phyloP scores from a whole-genome alignment of 805 yeast genomes.

The Wickerhamomyces alni region DNA sequence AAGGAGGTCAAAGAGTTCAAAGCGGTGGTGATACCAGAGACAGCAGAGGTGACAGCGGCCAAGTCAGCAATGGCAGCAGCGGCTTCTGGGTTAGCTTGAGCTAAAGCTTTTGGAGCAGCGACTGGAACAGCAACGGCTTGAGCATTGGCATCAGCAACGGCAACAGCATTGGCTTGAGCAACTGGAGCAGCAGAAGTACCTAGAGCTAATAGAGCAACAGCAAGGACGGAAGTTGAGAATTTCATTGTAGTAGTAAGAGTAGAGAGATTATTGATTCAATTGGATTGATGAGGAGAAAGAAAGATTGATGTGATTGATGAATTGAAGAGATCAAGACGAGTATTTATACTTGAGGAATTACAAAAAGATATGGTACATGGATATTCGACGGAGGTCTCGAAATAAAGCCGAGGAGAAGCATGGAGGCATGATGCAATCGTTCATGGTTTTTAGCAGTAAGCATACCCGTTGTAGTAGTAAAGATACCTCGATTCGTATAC shows the following conservation, averaged over 20 bases:
- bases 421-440: too few species aligned
- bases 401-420: too few species aligned
- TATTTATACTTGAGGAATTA: too few species aligned
- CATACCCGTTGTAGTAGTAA: too few species aligned
- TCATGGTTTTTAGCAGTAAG: too few species aligned
- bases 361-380: too few species aligned
- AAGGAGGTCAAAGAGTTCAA: slow-evolving; percentile 2
- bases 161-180: slow-evolving; percentile 7
- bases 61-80: slow-evolving; percentile 1
- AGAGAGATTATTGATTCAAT: too few species aligned
- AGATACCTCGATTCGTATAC: too few species aligned
- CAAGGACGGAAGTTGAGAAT: slow-evolving; percentile 29
- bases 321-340: too few species aligned
- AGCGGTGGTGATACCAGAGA: slow-evolving; percentile 1
- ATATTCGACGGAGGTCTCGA: too few species aligned
- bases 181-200: slow-evolving; percentile 17
- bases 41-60: slow-evolving; percentile 1
- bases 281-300: too few species aligned
- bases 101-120: slow-evolving; percentile 1
- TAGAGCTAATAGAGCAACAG: slow-evolving; percentile 25
- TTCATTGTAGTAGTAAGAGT: slow-evolving; percentile 20
- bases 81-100: background rate
- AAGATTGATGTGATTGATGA: too few species aligned
- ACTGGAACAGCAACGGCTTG: slow-evolving; percentile 6
- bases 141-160: slow-evolving; percentile 6